Percentiles rank a stretch among this genome's conserved stretches.
Conservation (phyloP, 192 early-diverging fungal genomes). For the Backusella morwellensis region DNA sequence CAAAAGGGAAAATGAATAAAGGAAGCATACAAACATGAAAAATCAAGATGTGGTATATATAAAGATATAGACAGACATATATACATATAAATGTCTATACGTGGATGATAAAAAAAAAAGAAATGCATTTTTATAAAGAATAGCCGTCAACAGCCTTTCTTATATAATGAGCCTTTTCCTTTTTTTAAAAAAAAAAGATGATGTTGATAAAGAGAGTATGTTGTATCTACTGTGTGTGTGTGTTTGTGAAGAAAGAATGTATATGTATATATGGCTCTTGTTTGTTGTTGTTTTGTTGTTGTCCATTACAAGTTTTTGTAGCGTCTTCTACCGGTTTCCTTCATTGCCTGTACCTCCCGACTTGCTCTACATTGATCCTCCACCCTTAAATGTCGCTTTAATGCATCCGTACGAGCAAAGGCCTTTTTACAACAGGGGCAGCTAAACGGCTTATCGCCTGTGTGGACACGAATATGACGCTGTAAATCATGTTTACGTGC, state of each 20-base stretch:
- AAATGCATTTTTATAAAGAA: background rate
- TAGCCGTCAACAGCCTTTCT: conserved; percentile 9
- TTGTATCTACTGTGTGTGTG: background rate
- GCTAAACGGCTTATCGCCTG: conserved; percentile 64
- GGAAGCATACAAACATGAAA: background rate
- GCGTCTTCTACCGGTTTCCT: background rate
- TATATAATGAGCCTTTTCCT: background rate
- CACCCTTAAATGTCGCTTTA: conserved; percentile 62
- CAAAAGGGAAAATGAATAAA: background rate
- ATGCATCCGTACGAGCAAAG: conserved; percentile 78
- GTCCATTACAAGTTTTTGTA: conserved; percentile 2
- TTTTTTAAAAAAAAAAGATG: background rate
- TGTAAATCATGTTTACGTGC: conserved; percentile 78
- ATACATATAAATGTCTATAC: background rate
- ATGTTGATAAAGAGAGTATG: background rate
- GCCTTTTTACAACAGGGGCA: conserved; percentile 65
- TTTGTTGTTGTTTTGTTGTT: background rate
- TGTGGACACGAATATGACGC: conserved; percentile 65
- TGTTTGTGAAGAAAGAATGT: conserved; percentile 2
- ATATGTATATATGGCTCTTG: background rate
- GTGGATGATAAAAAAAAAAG: background rate
- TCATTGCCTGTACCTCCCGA: conserved; percentile 27
- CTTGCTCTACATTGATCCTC: conserved; percentile 50
- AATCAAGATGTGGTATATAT: background rate
- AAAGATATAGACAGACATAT: background rate